A percentile compares a stretch with the other conserved stretches of the same genome.
phyloP scores from a whole-genome alignment of 176 grass and related monocot species.

The Ananas comosus region DNA sequence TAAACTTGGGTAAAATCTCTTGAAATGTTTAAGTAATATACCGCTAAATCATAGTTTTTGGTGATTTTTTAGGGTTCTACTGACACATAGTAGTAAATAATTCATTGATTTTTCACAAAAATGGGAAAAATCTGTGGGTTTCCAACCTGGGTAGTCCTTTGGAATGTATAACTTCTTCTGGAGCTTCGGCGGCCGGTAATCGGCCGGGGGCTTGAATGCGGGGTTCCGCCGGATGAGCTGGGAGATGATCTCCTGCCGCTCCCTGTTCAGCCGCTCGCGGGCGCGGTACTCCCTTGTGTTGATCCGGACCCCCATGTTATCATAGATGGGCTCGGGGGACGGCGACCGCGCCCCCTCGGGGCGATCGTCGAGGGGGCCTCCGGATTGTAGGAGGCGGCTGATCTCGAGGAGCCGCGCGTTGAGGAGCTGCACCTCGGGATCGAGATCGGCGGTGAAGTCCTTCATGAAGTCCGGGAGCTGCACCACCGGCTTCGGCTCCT shows the following conservation, averaged over 20 bases:
- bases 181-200: conserved; percentile 88
- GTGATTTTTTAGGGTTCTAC: no score
- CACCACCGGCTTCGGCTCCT: conserved; percentile 65
- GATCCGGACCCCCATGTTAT: conserved; percentile 89
- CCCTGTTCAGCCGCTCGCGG: conserved; percentile 63
- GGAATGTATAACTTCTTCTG: conserved; percentile 98
- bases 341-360: conserved; percentile 28
- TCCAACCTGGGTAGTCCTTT: conserved; percentile 63
- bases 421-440: conserved; percentile 83
- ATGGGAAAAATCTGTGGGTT: no score
- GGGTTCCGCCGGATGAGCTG: conserved; percentile 92
- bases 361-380: conserved; percentile 63
- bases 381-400: conserved; percentile 51
- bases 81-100: no score
- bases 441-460: conserved; percentile 83
- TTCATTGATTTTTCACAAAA: no score
- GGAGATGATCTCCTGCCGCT: conserved; percentile 92
- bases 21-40: no score
- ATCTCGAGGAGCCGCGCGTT: conserved; percentile 81
- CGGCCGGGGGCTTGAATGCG: conserved; percentile 79
- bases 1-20: no score
- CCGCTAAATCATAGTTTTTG: no score
- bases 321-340: conserved; percentile 49
- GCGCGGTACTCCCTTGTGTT: conserved; percentile 88
- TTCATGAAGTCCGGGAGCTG: conserved; percentile 94